These are phyloP conservation scores for Colletotrichum godetiae DNA, from an alignment of 2,329 filamentous ascomycete genomes.

Conservation along the genomic window DNA sequence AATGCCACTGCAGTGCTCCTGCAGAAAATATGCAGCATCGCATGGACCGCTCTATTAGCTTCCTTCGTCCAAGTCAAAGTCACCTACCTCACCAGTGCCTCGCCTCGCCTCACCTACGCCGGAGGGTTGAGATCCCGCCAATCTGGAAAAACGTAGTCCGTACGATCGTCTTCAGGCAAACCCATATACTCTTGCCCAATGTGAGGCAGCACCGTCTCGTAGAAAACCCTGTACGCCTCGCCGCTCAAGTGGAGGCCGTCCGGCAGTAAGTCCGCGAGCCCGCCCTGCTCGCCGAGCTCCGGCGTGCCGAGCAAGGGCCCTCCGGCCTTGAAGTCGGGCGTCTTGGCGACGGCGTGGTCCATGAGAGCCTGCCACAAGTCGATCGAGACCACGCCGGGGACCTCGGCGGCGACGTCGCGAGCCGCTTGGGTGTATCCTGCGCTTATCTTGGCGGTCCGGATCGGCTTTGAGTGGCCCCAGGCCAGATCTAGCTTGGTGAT, in stretches of 20 bases:
- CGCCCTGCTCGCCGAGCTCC: slow-evolving; percentile 61
- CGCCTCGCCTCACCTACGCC: not conserved
- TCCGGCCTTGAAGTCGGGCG: slow-evolving; percentile 64
- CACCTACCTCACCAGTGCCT: not conserved
- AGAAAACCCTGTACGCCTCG: slow-evolving; percentile 65
- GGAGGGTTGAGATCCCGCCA: slow-evolving; percentile 51
- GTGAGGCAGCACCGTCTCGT: slow-evolving; percentile 58
- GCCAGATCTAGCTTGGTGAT: slow-evolving; percentile 59
- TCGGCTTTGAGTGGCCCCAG: slow-evolving; percentile 54
- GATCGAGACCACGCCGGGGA: slow-evolving; percentile 75
- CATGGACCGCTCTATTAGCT: slow-evolving; percentile 7
- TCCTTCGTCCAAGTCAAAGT: not conserved
- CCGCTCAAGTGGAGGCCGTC: slow-evolving; percentile 70
- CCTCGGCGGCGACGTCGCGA: slow-evolving; percentile 75
- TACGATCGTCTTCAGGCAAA: slow-evolving; percentile 48
- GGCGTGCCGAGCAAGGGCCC: slow-evolving; percentile 62
- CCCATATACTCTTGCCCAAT: slow-evolving; percentile 57
- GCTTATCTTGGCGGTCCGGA: slow-evolving; percentile 59
- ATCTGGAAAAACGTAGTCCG: slow-evolving; percentile 58
- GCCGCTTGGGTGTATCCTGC: slow-evolving; percentile 69
- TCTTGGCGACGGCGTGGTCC: slow-evolving; percentile 71
- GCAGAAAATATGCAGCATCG: slow-evolving; percentile 11
- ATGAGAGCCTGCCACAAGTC: slow-evolving; percentile 87
- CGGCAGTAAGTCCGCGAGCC: slow-evolving; percentile 62
- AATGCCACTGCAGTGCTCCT: not conserved